These are phyloP conservation scores for Lojkania enalia DNA, from an alignment of 2,329 filamentous ascomycete genomes.

Conservation along the genomic window DNA sequence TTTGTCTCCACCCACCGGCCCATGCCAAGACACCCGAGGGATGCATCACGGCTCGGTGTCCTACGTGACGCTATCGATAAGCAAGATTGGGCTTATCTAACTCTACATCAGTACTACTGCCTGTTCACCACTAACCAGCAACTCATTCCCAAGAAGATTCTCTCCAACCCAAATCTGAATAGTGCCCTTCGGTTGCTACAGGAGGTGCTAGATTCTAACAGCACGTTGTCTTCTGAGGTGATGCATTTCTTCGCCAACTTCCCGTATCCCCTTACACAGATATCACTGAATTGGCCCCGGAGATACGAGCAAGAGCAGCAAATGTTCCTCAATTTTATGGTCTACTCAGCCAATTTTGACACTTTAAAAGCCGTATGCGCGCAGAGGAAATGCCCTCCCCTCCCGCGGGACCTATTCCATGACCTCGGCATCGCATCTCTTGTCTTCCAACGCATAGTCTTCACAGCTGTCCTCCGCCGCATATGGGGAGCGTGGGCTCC, in stretches of 20 bases:
- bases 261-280: conserved; percentile 43
- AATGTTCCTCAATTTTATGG: conserved; percentile 45
- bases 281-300: conserved; percentile 26
- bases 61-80: conserved; percentile 40
- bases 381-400: conserved; percentile 52
- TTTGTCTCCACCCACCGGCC: conserved; percentile 17
- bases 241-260: conserved; percentile 54
- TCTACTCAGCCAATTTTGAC: conserved; percentile 36
- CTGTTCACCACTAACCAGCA: conserved; percentile 33
- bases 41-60: conserved; percentile 42
- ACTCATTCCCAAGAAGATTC: conserved; percentile 44
- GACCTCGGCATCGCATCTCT: conserved; percentile 55
- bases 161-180: conserved; percentile 34
- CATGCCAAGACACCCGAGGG: background rate
- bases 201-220: conserved; percentile 53
- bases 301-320: conserved; percentile 39
- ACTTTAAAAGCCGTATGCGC: conserved; percentile 21
- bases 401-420: conserved; percentile 60
- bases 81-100: conserved; percentile 35
- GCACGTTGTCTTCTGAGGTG: conserved; percentile 43
- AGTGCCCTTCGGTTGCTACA: conserved; percentile 44
- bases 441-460: conserved; percentile 59
- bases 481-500: conserved; percentile 44
- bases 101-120: conserved; percentile 37
- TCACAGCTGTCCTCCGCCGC: conserved; percentile 53